Base-by-base conservation (phyloP, 176 grass and related monocot species). In the Neostapfia colusana region DNA sequence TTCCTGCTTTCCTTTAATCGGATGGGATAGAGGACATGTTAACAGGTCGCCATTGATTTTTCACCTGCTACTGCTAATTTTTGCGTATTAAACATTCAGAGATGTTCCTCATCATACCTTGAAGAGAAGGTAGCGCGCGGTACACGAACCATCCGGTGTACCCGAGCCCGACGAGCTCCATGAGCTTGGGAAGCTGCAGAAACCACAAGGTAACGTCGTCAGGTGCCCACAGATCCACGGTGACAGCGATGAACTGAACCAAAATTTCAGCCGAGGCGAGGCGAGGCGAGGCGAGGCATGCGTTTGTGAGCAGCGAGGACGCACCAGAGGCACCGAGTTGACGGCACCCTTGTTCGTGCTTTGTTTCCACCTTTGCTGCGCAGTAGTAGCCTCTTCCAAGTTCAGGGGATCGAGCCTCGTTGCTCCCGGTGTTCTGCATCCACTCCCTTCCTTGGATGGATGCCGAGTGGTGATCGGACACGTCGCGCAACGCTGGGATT, bases 141-240 rank as follows among this genome's bases (percentile, higher is more conserved):
- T 97, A 97, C 26, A 97, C 91, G 63, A 97, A 97, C 95, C 95
- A 97, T 83, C 85, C 88, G 25, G 79, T 89, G 79, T 93, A 97
- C 36, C 94, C 94, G 61, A 97, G 89, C 4, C 95, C 95, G 8
- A 97, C 89, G 14, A 93, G 75, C 39, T 97, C 95, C 95, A 93
- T 86, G 63, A 97, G 8, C 81, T 97, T 97, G 28, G 91, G 95
- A 84, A 97, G 91, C 95, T 97, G 81, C 79, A 72, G 18, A 41
- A 50, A 74, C 44, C n/a, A 25, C 4, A 39, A 3, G 74, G 3
- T 18, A 82, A n/a, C 48, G 20, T 73, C 46, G 27, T 58, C 16
- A 46, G 2, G 36, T 38, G 51, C 73, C 24, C 20, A 53, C 40
- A 31, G 2, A 31, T 31, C 1, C 31, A 31, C 31, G 41, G 15